phyloP scores from a whole-genome alignment of 139 green algal genomes.

The Coccomyxa sp. region DNA sequence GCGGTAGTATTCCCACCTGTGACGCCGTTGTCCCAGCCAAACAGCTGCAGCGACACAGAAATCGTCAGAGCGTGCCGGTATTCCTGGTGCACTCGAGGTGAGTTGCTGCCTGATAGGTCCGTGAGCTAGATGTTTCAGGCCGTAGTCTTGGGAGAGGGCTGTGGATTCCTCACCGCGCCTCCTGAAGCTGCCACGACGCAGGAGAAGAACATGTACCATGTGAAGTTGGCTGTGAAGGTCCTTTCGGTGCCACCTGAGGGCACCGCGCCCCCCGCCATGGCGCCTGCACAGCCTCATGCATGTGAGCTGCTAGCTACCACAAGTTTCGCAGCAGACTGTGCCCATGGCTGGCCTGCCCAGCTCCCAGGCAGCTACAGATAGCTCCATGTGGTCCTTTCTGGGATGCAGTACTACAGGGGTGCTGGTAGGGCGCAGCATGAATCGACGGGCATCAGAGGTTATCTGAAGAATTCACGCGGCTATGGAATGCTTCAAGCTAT shows the following conservation, averaged over 20 bases:
- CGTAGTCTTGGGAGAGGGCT: background rate
- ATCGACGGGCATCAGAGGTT: no score
- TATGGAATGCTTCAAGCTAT: no score
- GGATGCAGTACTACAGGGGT: no score
- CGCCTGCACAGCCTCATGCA: background rate
- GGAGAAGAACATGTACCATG: slow-evolving; percentile 23
- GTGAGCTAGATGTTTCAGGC: background rate
- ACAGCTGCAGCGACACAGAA: slow-evolving; percentile 12
- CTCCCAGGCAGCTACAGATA: background rate
- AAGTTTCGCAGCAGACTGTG: background rate
- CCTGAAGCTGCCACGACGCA: slow-evolving; percentile 19
- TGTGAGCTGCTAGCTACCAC: background rate
- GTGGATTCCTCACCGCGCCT: no score
- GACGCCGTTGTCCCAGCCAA: slow-evolving; percentile 31
- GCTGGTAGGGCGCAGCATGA: no score
- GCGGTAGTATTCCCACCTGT: background rate
- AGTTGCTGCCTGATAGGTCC: background rate
- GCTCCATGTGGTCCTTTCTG: no score
- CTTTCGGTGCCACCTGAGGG: background rate
- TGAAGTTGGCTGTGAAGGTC: slow-evolving; percentile 13
- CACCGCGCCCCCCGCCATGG: background rate
- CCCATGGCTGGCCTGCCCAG: background rate
- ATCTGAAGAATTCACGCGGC: no score
- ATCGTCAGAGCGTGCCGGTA: background rate
- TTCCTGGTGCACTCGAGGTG: background rate